Evolutionary conservation across 306 rosid species (phyloP).

Genomic region (Rosa rugosa): DNA sequence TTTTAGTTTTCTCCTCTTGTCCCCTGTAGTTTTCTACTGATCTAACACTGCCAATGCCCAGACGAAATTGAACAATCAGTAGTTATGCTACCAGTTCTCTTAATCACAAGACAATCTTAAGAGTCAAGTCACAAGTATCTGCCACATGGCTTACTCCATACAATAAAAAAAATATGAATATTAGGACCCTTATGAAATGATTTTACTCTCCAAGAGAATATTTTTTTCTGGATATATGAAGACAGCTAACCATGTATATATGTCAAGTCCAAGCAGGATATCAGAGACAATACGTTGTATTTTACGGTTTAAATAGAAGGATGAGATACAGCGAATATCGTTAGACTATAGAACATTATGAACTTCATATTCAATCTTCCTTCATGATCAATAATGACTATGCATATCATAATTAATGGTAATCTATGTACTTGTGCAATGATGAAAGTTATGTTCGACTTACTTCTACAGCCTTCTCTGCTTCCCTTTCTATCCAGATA

Average conservation of each 20-base stretch:
- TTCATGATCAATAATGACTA: background rate
- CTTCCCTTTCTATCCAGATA: slow-evolving; percentile 89
- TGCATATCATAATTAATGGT: background rate
- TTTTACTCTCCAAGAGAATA: background rate
- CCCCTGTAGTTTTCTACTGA: background rate
- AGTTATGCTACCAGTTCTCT: background rate
- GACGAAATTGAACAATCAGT: background rate
- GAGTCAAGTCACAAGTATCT: background rate
- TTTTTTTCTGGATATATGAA: background rate
- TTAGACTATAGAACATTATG: background rate
- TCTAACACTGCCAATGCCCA: background rate
- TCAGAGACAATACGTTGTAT: background rate
- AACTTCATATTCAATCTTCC: background rate
- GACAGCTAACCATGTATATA: background rate
- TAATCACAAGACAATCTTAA: background rate
- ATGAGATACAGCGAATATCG: background rate
- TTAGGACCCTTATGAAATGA: background rate
- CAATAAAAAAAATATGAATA: background rate
- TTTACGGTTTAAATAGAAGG: background rate
- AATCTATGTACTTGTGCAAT: slow-evolving; percentile 3
- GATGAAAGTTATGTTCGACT: slow-evolving; percentile 28
- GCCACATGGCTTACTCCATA: background rate
- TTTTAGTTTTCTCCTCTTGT: background rate
- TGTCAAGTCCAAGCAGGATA: background rate
- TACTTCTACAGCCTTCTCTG: slow-evolving; percentile 87